phyloP scores from a whole-genome alignment of 148 eudicot genomes.

The Dysphania ambrosioides region DNA sequence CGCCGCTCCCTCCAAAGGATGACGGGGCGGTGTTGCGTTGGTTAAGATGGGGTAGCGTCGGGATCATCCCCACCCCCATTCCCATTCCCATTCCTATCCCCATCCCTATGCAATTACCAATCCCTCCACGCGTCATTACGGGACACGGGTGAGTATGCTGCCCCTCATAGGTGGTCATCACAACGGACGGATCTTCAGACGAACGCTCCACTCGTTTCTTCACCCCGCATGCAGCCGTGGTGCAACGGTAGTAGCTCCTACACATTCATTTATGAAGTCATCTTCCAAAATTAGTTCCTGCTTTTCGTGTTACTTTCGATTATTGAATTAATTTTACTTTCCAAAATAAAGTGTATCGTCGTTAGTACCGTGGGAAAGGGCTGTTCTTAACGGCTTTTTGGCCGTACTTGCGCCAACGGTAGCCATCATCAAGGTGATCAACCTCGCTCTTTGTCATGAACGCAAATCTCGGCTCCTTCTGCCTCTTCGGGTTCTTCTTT shows the following conservation, averaged over 20 bases:
- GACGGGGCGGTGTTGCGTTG: constrained; percentile 34
- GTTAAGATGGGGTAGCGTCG: constrained; percentile 26
- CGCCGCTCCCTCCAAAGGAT: constrained; percentile 15
- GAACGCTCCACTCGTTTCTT: constrained; percentile 86
- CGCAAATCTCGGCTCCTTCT: constrained; percentile 77
- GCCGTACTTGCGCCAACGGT: constrained; percentile 98
- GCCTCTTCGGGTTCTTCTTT: constrained; percentile 67
- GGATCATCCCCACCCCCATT: neutral
- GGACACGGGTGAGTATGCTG: constrained; percentile 79
- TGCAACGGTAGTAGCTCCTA: constrained; percentile 97
- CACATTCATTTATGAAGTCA: no score
- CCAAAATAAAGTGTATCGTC: no score
- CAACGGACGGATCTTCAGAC: constrained; percentile 54
- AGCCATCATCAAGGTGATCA: constrained; percentile 94
- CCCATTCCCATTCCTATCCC: constrained; percentile 16
- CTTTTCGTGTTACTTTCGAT: no score
- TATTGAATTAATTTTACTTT: no score
- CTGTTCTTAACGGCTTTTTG: constrained; percentile 94
- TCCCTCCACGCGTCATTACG: constrained; percentile 34
- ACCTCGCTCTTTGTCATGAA: constrained; percentile 86
- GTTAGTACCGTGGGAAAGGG: constrained; percentile 76
- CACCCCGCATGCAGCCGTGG: constrained; percentile 76
- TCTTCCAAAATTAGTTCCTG: no score
- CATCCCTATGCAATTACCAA: constrained; percentile 10
- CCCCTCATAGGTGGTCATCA: constrained; percentile 88